phyloP scores from a whole-genome alignment of 2,329 filamentous ascomycete genomes.

The Dothistroma pini region DNA sequence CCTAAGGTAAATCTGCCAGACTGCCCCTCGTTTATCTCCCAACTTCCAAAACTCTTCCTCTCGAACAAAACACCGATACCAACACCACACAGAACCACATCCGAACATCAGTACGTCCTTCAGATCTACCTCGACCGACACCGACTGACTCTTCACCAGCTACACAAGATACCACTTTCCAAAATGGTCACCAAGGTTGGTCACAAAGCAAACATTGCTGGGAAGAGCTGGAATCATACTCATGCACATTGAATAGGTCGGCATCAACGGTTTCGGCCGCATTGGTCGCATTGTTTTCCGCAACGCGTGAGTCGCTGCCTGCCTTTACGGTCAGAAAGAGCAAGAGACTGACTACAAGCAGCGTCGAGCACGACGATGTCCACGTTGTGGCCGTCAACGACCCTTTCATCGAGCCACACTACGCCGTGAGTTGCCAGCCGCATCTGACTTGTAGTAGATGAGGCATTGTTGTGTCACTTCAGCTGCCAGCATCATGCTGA shows the following conservation, averaged over 20 bases:
- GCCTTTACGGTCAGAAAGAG: slow-evolving; percentile 9
- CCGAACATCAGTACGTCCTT: not conserved
- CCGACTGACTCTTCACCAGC: slow-evolving; percentile 11
- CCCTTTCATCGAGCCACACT: slow-evolving; percentile 96
- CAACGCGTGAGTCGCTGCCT: slow-evolving; percentile 67
- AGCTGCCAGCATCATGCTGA: slow-evolving; percentile 20
- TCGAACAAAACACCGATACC: slow-evolving; percentile 1
- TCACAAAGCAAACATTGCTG: slow-evolving; percentile 6
- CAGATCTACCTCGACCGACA: not conserved
- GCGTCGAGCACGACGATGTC: slow-evolving; percentile 80
- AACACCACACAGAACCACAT: not conserved
- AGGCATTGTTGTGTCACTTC: not conserved
- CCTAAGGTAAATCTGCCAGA: not conserved
- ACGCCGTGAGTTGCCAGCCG: slow-evolving; percentile 70
- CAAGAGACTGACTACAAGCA: slow-evolving; percentile 34
- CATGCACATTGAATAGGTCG: slow-evolving; percentile 56
- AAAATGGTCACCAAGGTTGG: slow-evolving; percentile 48
- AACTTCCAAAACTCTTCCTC: slow-evolving; percentile 6
- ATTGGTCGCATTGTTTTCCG: slow-evolving; percentile 99
- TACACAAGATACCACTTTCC: slow-evolving; percentile 23
- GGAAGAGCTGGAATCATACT: slow-evolving; percentile 15
- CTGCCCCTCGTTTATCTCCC: not conserved
- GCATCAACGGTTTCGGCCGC: slow-evolving; percentile 99
- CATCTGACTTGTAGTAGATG: not conserved
- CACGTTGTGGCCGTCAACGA: slow-evolving; percentile 97